Conservation (phyloP, 805 yeast species). For the Candida andamanensis region DNA sequence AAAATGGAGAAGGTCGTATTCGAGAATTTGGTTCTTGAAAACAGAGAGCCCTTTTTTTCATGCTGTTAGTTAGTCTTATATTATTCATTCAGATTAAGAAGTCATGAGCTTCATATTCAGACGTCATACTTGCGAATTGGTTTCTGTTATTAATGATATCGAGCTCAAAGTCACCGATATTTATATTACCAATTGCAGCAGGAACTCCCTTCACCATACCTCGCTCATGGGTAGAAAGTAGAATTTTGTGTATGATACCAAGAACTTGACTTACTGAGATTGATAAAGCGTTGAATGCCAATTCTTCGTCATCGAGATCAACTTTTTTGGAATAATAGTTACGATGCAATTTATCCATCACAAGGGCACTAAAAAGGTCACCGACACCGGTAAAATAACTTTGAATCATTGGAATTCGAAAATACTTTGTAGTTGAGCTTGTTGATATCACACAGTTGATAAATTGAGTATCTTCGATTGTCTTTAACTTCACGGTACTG, state of each 20-base stretch:
- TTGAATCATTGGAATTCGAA: slow-evolving; percentile 56
- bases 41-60: slow-evolving; percentile 60
- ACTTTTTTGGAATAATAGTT: slow-evolving; percentile 6
- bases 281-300: slow-evolving; percentile 13
- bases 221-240: slow-evolving; percentile 39
- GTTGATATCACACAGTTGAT: slow-evolving; percentile 27
- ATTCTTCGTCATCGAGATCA: slow-evolving; percentile 1
- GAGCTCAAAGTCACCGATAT: slow-evolving; percentile 71
- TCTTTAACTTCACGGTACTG: no score
- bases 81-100: not conserved
- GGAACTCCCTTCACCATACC: slow-evolving; percentile 4
- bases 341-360: slow-evolving; percentile 55
- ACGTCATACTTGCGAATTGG: slow-evolving; percentile 15
- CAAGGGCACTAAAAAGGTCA: slow-evolving; percentile 77
- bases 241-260: slow-evolving; percentile 49
- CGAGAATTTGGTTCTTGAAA: slow-evolving; percentile 52
- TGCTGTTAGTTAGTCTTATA: slow-evolving; percentile 44
- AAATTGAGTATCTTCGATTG: slow-evolving; percentile 7
- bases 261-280: slow-evolving; percentile 50
- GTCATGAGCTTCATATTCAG: slow-evolving; percentile 4
- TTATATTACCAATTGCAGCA: slow-evolving; percentile 45
- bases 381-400: slow-evolving; percentile 96
- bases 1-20: slow-evolving; percentile 45
- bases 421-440: slow-evolving; percentile 20
- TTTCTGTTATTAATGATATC: slow-evolving; percentile 59